Evolutionary conservation across 768 basidiomycete genomes (phyloP).

Genomic region (Cantharellus anzutake): DNA sequence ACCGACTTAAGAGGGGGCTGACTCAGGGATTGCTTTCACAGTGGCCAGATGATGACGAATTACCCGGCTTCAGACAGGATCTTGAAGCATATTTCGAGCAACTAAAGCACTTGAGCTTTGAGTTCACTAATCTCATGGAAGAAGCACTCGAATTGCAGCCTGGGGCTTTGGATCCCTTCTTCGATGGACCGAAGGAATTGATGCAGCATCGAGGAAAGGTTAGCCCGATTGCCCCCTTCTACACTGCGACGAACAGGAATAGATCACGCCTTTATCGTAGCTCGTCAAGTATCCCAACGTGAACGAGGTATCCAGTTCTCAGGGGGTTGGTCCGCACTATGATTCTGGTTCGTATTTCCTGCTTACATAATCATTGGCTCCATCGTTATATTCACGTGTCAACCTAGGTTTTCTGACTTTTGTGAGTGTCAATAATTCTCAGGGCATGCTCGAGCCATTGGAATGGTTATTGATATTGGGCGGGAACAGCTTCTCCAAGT

Average conservation of each 20-base stretch:
- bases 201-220: constrained; percentile 63
- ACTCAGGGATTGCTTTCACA: constrained; percentile 13
- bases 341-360: constrained; percentile 34
- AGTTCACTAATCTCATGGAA: constrained; percentile 40
- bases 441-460: background rate
- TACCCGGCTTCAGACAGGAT: constrained; percentile 49
- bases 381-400: background rate
- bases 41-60: constrained; percentile 58
- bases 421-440: constrained; percentile 23
- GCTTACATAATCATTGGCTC: background rate
- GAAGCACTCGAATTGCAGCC: constrained; percentile 50
- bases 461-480: background rate
- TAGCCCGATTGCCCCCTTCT: background rate
- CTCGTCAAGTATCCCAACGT: constrained; percentile 59
- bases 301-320: constrained; percentile 24
- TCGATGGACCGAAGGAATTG: constrained; percentile 29
- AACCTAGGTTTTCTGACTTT: constrained; percentile 42
- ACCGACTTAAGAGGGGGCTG: background rate
- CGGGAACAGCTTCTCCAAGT: constrained; percentile 50
- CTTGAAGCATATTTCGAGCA: constrained; percentile 39
- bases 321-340: constrained; percentile 75
- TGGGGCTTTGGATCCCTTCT: constrained; percentile 44
- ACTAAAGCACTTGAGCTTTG: constrained; percentile 39
- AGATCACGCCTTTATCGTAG: constrained; percentile 10
- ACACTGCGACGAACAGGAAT: too few relatives aligned